Evolutionary conservation across 2,329 filamentous ascomycete species (phyloP).

Genomic region (Clarireedia sp.): DNA sequence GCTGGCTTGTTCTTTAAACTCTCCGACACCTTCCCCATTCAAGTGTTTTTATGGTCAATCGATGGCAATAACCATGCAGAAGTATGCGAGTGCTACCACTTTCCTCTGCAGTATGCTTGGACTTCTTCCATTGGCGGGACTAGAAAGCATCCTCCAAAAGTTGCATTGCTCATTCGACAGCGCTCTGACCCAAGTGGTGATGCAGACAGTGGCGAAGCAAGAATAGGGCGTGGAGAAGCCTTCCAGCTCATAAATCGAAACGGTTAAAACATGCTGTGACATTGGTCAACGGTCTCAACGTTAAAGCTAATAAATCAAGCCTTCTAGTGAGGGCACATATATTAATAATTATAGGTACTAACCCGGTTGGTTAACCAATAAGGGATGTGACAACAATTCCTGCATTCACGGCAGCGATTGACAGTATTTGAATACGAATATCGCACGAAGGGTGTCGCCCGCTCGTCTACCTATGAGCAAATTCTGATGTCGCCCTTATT

Average conservation of each 20-base stretch:
- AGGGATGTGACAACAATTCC: conserved; percentile 35
- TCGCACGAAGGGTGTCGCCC: conserved; percentile 31
- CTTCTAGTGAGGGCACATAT: too few relatives aligned
- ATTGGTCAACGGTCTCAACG: conserved; percentile 27
- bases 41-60: conserved; percentile 18
- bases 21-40: conserved; percentile 10
- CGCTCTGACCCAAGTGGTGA: conserved; percentile 30
- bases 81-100: conserved; percentile 35
- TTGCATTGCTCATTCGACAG: conserved; percentile 31
- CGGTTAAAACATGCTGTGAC: conserved; percentile 26
- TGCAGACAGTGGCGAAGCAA: conserved; percentile 33
- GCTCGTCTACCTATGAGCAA: conserved; percentile 23
- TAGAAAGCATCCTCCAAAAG: conserved; percentile 19
- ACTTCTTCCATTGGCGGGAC: conserved; percentile 27
- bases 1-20: conserved; percentile 21
- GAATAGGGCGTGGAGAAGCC: conserved; percentile 28
- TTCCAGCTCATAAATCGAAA: conserved; percentile 28
- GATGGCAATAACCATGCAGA: conserved; percentile 26
- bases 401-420: conserved; percentile 33
- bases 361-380: conserved; percentile 34
- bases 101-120: conserved; percentile 30
- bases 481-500: conserved; percentile 9
- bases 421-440: conserved; percentile 33
- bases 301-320: too few relatives aligned
- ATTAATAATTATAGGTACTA: conserved; percentile 22